A percentile compares a stretch with the other conserved stretches of the same genome.
These are phyloP conservation scores for Hymenoscyphus occultus DNA, from an alignment of 2,329 filamentous ascomycete genomes.

Conservation along the genomic window DNA sequence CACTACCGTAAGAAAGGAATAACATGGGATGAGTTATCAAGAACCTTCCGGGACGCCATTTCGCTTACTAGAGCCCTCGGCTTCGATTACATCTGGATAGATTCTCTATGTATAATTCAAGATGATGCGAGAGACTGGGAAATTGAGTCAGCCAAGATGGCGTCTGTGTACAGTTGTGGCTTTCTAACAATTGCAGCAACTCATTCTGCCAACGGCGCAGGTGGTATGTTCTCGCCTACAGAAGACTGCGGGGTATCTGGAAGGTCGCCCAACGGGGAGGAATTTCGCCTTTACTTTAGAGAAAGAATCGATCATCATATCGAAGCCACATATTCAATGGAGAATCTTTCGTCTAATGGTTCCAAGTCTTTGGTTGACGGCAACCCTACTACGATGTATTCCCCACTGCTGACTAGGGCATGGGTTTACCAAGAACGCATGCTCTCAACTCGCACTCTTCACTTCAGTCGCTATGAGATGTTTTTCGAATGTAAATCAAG, in stretches of 20 bases:
- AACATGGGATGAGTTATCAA: slow-evolving; percentile 17
- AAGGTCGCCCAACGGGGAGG: neutral
- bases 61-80: slow-evolving; percentile 20
- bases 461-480: slow-evolving; percentile 12
- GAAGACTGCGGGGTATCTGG: slow-evolving; percentile 1
- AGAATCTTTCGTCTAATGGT: neutral
- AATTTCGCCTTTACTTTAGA: slow-evolving; percentile 3
- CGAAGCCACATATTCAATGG: neutral
- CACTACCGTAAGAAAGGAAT: slow-evolving; percentile 11
- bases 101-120: slow-evolving; percentile 20
- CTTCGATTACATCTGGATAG: slow-evolving; percentile 32
- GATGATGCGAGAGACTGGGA: slow-evolving; percentile 26
- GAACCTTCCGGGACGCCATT: slow-evolving; percentile 32
- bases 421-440: slow-evolving; percentile 21
- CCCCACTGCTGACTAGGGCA: slow-evolving; percentile 8
- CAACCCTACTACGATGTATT: neutral
- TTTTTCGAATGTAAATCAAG: slow-evolving; percentile 15
- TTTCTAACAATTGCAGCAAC: slow-evolving; percentile 21
- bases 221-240: slow-evolving; percentile 12
- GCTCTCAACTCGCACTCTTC: slow-evolving; percentile 15
- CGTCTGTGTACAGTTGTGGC: slow-evolving; percentile 12
- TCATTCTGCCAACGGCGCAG: slow-evolving; percentile 8
- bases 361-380: neutral
- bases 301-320: slow-evolving; percentile 11
- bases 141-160: slow-evolving; percentile 20